Evolutionary conservation across 2,329 filamentous ascomycete genomes (phyloP).

Genomic region (Aspergillus intermedius): DNA sequence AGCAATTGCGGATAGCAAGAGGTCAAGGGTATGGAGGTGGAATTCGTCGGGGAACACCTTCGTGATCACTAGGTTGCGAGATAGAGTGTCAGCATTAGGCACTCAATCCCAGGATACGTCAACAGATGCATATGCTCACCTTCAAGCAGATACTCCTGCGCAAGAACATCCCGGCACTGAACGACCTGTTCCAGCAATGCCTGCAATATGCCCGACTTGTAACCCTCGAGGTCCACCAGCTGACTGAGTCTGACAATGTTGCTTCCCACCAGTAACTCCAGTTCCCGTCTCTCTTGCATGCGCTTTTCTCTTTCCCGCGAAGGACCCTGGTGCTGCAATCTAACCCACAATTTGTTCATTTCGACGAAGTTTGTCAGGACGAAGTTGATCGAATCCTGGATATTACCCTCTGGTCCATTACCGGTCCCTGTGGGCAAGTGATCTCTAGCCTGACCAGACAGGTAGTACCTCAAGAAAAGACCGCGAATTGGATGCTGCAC

Average conservation of each 20-base stretch:
- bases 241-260: conserved; percentile 94
- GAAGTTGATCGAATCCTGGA: conserved; percentile 97
- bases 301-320: conserved; percentile 89
- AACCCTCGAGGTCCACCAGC: conserved; percentile 87
- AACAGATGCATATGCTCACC: conserved; percentile 32
- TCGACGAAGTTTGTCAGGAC: conserved; percentile 98
- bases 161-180: conserved; percentile 91
- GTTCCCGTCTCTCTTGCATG: conserved; percentile 88
- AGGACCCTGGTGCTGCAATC: conserved; percentile 93
- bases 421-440: conserved; percentile 72
- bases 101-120: too few relatives aligned
- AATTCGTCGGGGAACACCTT: conserved; percentile 99
- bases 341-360: conserved; percentile 99
- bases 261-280: conserved; percentile 91
- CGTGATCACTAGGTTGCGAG: conserved; percentile 64
- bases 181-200: conserved; percentile 94
- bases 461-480: conserved; percentile 90
- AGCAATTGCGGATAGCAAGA: conserved; percentile 88
- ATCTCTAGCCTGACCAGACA: conserved; percentile 90
- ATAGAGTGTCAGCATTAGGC: conserved; percentile 16
- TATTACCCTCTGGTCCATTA: conserved; percentile 88
- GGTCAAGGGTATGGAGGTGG: conserved; percentile 91
- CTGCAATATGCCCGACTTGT: conserved; percentile 82
- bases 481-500: conserved; percentile 96
- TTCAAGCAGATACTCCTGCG: conserved; percentile 94